These are phyloP conservation scores for Candida vaughaniae DNA, from an alignment of 805 yeast genomes.

Conservation along the genomic window DNA sequence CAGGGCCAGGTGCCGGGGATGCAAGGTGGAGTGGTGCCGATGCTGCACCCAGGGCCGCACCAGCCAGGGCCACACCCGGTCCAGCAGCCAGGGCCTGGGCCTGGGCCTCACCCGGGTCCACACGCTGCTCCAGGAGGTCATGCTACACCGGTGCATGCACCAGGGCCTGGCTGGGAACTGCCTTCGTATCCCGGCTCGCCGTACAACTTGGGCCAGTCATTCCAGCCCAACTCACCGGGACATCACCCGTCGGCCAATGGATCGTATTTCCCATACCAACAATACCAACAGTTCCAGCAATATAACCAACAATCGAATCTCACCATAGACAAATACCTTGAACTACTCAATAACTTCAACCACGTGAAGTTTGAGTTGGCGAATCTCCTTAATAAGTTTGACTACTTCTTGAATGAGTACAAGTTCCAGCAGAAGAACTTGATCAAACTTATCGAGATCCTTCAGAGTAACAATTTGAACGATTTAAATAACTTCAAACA, in stretches of 20 bases:
- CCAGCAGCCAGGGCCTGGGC: background rate
- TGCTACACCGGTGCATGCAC: background rate
- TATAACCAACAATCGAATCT: background rate
- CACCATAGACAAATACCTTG: conserved; percentile 15
- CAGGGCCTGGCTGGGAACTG: too few relatives aligned
- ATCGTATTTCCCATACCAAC: conserved; percentile 4
- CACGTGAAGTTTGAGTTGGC: conserved; percentile 14
- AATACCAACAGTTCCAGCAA: conserved; percentile 4
- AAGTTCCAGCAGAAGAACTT: conserved; percentile 15
- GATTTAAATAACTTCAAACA: conserved; percentile 15
- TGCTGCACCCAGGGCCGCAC: background rate
- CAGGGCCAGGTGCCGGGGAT: background rate
- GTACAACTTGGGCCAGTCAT: too few relatives aligned
- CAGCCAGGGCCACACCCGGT: background rate
- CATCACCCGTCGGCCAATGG: background rate
- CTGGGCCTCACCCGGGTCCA: background rate
- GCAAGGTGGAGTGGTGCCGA: background rate
- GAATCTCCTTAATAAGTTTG: conserved; percentile 15
- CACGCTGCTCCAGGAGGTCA: background rate
- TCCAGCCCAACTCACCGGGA: background rate
- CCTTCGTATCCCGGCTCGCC: too few relatives aligned
- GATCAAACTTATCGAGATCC: conserved; percentile 15
- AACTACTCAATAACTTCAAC: conserved; percentile 14
- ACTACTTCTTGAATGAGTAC: conserved; percentile 15
- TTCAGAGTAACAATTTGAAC: conserved; percentile 13